A percentile compares a stretch with the other conserved stretches of the same genome.
Conservation (phyloP, 306 rosid species). For the Dalbergia oliveri region DNA sequence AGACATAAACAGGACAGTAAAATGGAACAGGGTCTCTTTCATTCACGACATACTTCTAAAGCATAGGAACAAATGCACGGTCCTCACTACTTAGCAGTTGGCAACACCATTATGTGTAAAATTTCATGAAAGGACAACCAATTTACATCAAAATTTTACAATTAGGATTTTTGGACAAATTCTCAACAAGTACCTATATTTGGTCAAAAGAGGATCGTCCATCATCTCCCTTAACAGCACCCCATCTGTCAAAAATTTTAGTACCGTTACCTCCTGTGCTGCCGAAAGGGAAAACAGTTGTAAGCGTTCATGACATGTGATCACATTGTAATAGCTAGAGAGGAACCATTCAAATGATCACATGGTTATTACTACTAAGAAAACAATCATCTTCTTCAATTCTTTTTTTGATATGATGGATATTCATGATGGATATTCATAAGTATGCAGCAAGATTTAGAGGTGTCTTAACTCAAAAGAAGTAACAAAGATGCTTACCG, state of each 20-base stretch:
- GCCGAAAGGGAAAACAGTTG: conserved; percentile 56
- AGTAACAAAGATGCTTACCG: conserved; percentile 52
- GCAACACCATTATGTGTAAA: not conserved
- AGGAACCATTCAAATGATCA: not conserved
- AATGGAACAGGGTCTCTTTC: conserved; percentile 28
- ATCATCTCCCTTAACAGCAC: conserved; percentile 95
- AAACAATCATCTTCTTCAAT: not conserved
- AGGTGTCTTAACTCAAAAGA: not conserved
- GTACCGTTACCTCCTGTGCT: conserved; percentile 78
- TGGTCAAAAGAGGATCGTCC: conserved; percentile 97
- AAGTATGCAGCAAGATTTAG: not conserved
- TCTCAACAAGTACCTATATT: conserved; percentile 72
- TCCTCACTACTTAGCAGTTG: not conserved
- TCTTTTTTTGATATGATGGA: not conserved
- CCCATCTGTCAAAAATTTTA: conserved; percentile 93
- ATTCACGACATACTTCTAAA: not conserved
- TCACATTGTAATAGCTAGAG: not conserved
- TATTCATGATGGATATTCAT: not conserved
- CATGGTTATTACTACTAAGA: not conserved
- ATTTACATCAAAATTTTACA: not conserved
- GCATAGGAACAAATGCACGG: conserved; percentile 1
- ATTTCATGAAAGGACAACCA: not conserved
- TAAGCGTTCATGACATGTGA: conserved; percentile 33
- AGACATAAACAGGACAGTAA: conserved; percentile 21
- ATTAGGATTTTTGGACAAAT: conserved; percentile 29